phyloP scores from a whole-genome alignment of 1,284 basidiomycete genomes.

The Schizophyllum commune region DNA sequence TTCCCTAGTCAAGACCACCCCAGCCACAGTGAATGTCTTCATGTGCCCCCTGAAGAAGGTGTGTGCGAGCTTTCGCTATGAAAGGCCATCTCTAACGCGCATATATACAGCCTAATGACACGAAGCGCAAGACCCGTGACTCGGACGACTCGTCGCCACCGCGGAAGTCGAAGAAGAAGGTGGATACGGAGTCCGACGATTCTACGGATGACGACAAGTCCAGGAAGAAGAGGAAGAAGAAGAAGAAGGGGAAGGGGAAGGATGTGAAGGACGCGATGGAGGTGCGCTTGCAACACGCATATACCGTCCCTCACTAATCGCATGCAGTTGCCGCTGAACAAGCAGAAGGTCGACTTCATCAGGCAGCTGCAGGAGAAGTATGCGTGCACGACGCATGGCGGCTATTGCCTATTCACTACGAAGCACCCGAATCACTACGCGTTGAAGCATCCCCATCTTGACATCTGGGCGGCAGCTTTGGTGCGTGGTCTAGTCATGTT shows the following conservation, averaged over 20 bases:
- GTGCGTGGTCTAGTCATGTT: too few species aligned
- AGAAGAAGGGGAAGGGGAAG: background rate
- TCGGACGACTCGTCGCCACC: background rate
- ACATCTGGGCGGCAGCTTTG: too few species aligned
- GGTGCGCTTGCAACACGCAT: background rate
- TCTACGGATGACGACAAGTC: background rate
- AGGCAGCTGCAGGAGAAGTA: background rate
- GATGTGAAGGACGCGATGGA: too few species aligned
- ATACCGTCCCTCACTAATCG: too few species aligned
- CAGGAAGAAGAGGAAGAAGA: background rate
- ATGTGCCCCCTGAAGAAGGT: too few species aligned
- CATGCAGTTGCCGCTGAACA: background rate
- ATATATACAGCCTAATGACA: background rate
- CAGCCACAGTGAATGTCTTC: too few species aligned
- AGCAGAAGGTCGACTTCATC: background rate
- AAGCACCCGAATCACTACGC: too few species aligned
- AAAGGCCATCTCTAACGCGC: background rate
- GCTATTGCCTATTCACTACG: too few species aligned
- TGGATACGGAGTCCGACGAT: background rate
- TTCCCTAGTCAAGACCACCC: too few species aligned
- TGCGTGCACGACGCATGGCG: background rate
- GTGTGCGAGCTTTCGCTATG: background rate
- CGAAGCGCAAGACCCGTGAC: background rate
- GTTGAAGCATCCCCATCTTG: too few species aligned
- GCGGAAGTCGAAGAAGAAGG: background rate